These are phyloP conservation scores for Rhizopogon vinicolor DNA, from an alignment of 768 basidiomycete species.

Conservation along the genomic window DNA sequence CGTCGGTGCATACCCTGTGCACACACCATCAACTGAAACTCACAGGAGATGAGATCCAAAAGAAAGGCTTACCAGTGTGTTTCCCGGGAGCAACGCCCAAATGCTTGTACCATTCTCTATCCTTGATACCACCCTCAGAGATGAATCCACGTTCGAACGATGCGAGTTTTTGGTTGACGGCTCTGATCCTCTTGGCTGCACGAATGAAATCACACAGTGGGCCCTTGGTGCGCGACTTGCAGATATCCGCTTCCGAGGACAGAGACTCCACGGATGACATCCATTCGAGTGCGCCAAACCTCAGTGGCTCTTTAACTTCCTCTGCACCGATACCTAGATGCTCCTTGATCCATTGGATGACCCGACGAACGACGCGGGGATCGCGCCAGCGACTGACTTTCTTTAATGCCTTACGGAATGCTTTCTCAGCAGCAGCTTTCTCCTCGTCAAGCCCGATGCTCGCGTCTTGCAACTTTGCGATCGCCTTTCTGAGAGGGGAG, in stretches of 20 bases:
- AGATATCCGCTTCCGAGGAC: conserved; percentile 2
- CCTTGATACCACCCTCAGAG: conserved; percentile 68
- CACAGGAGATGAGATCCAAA: not conserved
- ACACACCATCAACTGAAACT: not conserved
- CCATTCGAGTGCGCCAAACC: conserved; percentile 1
- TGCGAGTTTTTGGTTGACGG: conserved; percentile 61
- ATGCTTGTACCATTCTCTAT: conserved; percentile 84
- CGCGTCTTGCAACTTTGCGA: conserved; percentile 41
- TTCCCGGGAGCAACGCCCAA: conserved; percentile 85
- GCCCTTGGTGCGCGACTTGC: conserved; percentile 18
- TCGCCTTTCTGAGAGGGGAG: conserved; percentile 39
- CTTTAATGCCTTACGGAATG: conserved; percentile 43
- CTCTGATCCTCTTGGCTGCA: conserved; percentile 54
- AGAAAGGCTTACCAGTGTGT: conserved; percentile 56
- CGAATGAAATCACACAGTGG: conserved; percentile 44
- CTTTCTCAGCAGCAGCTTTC: conserved; percentile 49
- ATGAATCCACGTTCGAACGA: conserved; percentile 81
- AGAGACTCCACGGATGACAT: not conserved
- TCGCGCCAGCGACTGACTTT: conserved; percentile 8
- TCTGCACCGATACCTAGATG: conserved; percentile 3
- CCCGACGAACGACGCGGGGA: not conserved
- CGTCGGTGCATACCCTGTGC: conserved; percentile 75
- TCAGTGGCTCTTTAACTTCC: not conserved
- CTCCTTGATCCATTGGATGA: conserved; percentile 25
- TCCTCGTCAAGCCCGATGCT: conserved; percentile 57